Conservation (phyloP, 73 alveolate genomes). For the Urostyla sp. region DNA sequence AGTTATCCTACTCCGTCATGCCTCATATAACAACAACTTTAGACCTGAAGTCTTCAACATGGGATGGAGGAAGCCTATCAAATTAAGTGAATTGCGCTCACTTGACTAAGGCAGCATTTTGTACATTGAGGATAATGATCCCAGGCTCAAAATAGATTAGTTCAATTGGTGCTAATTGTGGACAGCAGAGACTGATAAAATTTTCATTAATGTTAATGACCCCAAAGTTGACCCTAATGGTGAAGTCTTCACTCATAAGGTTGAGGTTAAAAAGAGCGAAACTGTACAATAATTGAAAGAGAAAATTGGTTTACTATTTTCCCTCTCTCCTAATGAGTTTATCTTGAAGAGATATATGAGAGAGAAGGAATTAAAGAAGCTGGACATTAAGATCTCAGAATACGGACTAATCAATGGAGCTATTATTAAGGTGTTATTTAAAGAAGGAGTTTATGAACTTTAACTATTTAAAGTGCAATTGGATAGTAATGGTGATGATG, state of each 20-base stretch:
- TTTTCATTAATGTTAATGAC: constrained; percentile 3
- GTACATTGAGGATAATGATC: constrained; percentile 57
- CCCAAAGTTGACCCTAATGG: constrained; percentile 55
- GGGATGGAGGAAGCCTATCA: constrained; percentile 51
- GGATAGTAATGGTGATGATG: constrained; percentile 9
- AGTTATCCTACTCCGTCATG: constrained; percentile 35
- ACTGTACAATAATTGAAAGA: constrained; percentile 26
- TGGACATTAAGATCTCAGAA: constrained; percentile 2
- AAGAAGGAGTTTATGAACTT: constrained; percentile 46
- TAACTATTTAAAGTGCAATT: neutral
- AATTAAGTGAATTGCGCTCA: neutral
- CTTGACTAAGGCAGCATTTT: constrained; percentile 15
- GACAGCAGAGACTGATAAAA: constrained; percentile 13
- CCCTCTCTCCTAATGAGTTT: constrained; percentile 5
- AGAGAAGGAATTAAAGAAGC: constrained; percentile 37
- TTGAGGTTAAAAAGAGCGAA: constrained; percentile 10
- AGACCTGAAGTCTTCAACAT: constrained; percentile 40
- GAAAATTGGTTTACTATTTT: neutral
- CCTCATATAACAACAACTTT: constrained; percentile 10
- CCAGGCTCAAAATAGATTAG: constrained; percentile 42
- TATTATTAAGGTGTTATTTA: constrained; percentile 13
- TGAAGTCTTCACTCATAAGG: constrained; percentile 8
- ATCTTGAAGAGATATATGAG: constrained; percentile 26
- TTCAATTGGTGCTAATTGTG: constrained; percentile 37
- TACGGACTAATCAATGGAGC: constrained; percentile 25